Percentiles rank a stretch among this genome's conserved stretches.
Evolutionary conservation across 2,329 filamentous ascomycete genomes (phyloP).

Genomic region (Monilinia vaccinii-corymbosi): DNA sequence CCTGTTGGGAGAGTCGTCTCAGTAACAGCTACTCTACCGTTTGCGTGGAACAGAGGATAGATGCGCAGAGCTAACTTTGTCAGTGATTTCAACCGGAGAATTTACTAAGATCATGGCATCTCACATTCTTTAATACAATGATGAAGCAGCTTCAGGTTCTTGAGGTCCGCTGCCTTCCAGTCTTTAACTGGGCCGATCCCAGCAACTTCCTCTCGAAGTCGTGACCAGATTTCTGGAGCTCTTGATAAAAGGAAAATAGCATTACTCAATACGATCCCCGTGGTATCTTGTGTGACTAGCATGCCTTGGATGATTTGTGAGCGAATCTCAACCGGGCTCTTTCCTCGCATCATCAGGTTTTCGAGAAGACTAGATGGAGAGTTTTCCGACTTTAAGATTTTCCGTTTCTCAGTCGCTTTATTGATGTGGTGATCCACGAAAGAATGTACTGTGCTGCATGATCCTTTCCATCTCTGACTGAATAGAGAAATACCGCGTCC

Average conservation of each 20-base stretch:
- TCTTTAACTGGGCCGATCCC: not conserved
- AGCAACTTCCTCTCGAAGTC: not conserved
- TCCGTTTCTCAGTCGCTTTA: not conserved
- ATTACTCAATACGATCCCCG: conserved; percentile 3
- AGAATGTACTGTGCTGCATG: not conserved
- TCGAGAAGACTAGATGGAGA: not conserved
- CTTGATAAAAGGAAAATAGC: not conserved
- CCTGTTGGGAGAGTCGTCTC: conserved; percentile 14
- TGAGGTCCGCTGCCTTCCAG: not conserved
- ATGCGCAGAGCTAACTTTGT: conserved; percentile 14
- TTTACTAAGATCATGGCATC: not conserved
- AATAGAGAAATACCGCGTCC: not conserved
- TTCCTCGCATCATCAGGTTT: not conserved
- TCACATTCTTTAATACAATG: conserved; percentile 3
- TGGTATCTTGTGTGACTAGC: conserved; percentile 3
- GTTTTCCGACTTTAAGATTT: not conserved
- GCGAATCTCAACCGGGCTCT: not conserved
- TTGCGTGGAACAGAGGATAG: conserved; percentile 19
- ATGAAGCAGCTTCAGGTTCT: not conserved
- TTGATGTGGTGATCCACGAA: not conserved
- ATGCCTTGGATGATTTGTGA: conserved; percentile 4
- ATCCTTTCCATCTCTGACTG: not conserved
- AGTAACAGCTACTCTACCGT: conserved; percentile 8
- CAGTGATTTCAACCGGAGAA: not conserved
- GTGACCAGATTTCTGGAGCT: not conserved